phyloP scores from a whole-genome alignment of 2,329 filamentous ascomycete genomes.

The Diaporthe australafricana region DNA sequence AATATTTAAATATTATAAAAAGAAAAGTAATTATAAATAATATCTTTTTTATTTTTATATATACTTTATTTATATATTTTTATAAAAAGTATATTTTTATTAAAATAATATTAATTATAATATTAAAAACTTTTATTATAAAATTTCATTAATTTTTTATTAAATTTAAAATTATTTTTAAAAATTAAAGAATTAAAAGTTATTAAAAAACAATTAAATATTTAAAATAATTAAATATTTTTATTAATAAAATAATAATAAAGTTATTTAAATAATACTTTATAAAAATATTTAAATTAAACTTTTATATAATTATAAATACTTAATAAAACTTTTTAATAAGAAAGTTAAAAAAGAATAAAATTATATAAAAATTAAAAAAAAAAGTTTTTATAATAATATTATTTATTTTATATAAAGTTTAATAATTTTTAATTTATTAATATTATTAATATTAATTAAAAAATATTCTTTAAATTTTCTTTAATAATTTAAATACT shows the following conservation, averaged over 20 bases:
- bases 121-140: background rate
- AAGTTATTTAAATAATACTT: background rate
- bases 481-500: too few species aligned
- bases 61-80: background rate
- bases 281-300: background rate
- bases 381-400: background rate
- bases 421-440: too few species aligned
- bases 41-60: too few species aligned
- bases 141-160: too few species aligned
- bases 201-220: too few species aligned
- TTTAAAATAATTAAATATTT: too few species aligned
- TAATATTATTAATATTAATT: too few species aligned
- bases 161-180: too few species aligned
- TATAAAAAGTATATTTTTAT: background rate
- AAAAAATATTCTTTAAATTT: too few species aligned
- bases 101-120: background rate
- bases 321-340: background rate
- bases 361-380: slow-evolving; percentile 8
- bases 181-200: background rate
- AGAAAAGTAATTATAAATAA: background rate
- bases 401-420: too few species aligned
- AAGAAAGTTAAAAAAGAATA: background rate
- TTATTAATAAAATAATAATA: background rate
- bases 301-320: background rate
- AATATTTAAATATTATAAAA: background rate